Evolutionary conservation across 768 basidiomycete species (phyloP).

Genomic region (Lentinula sp.): DNA sequence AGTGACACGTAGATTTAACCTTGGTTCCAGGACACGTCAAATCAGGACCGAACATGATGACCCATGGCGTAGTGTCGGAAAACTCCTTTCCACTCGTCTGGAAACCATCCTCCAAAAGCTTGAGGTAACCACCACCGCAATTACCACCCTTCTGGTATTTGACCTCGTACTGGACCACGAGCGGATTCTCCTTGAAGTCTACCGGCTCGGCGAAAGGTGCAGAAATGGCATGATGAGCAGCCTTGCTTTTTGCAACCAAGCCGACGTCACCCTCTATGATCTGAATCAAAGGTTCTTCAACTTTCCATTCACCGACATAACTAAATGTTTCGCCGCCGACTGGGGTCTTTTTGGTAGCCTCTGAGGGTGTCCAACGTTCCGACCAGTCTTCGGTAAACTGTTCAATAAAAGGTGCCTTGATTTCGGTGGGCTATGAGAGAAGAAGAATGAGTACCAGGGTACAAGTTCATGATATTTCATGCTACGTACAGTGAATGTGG

Average conservation of each 20-base stretch:
- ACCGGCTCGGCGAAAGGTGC: slow-evolving; percentile 77
- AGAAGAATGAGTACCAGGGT: slow-evolving; percentile 9
- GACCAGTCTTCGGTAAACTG: slow-evolving; percentile 93
- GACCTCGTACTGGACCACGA: slow-evolving; percentile 98
- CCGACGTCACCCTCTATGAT: slow-evolving; percentile 84
- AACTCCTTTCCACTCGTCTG: slow-evolving; percentile 92
- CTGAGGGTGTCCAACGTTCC: slow-evolving; percentile 91
- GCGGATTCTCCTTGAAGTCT: slow-evolving; percentile 76
- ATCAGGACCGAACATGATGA: slow-evolving; percentile 98
- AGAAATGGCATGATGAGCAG: slow-evolving; percentile 98
- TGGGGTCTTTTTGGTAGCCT: slow-evolving; percentile 97
- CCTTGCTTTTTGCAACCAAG: slow-evolving; percentile 94
- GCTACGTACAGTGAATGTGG: slow-evolving; percentile 58
- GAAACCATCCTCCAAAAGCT: slow-evolving; percentile 91
- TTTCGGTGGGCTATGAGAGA: slow-evolving; percentile 52
- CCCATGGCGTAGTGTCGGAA: slow-evolving; percentile 90
- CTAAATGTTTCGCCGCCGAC: slow-evolving; percentile 94
- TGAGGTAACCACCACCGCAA: slow-evolving; percentile 98
- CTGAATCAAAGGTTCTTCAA: slow-evolving; percentile 78
- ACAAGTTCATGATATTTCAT: neutral
- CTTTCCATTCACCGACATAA: slow-evolving; percentile 96
- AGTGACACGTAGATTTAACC: slow-evolving; percentile 32
- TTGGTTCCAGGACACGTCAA: slow-evolving; percentile 89
- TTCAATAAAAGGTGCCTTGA: slow-evolving; percentile 90
- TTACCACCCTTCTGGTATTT: slow-evolving; percentile 99